Percentiles rank a stretch among this genome's conserved stretches.
Evolutionary conservation across 495 filamentous ascomycete genomes (phyloP).

Genomic region (Immersiella caudata): DNA sequence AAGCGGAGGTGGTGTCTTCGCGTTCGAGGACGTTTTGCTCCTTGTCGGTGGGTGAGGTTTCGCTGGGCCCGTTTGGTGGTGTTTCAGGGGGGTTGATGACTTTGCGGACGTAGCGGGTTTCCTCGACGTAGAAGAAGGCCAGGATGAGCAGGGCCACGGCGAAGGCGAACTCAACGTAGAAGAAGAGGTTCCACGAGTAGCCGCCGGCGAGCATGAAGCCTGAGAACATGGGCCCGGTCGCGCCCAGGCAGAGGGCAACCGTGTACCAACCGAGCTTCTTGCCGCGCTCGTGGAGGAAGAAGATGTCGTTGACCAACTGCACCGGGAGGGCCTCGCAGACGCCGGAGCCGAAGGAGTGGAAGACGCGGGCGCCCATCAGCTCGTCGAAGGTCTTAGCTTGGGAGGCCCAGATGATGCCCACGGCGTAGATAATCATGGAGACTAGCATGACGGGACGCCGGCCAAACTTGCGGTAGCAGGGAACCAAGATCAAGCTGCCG

Average conservation of each 20-base stretch:
- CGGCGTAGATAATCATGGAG: slow-evolving; percentile 48
- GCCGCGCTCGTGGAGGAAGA: slow-evolving; percentile 65
- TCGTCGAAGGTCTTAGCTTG: slow-evolving; percentile 52
- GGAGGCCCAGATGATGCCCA: slow-evolving; percentile 60
- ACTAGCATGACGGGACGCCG: slow-evolving; percentile 62
- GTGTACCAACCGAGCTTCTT: slow-evolving; percentile 63
- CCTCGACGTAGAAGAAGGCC: slow-evolving; percentile 65
- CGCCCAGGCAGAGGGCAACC: slow-evolving; percentile 60
- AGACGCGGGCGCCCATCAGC: slow-evolving; percentile 58
- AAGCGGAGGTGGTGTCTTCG: slow-evolving; percentile 19
- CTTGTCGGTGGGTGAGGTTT: slow-evolving; percentile 15
- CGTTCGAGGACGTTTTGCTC: slow-evolving; percentile 26
- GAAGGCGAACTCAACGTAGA: slow-evolving; percentile 67
- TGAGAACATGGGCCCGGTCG: slow-evolving; percentile 61
- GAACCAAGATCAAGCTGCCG: slow-evolving; percentile 60
- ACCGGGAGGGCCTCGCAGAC: slow-evolving; percentile 67
- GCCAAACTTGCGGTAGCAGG: slow-evolving; percentile 63
- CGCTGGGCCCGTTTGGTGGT: neutral
- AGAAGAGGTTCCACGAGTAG: slow-evolving; percentile 65
- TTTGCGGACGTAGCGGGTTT: slow-evolving; percentile 59
- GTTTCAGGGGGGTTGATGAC: neutral
- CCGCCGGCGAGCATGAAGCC: slow-evolving; percentile 67
- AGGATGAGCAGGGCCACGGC: slow-evolving; percentile 56
- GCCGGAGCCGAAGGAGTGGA: slow-evolving; percentile 60
- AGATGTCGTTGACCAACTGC: slow-evolving; percentile 68